Conservation (phyloP, 108 stramenopile genomes). For the Skeletonema grethae region DNA sequence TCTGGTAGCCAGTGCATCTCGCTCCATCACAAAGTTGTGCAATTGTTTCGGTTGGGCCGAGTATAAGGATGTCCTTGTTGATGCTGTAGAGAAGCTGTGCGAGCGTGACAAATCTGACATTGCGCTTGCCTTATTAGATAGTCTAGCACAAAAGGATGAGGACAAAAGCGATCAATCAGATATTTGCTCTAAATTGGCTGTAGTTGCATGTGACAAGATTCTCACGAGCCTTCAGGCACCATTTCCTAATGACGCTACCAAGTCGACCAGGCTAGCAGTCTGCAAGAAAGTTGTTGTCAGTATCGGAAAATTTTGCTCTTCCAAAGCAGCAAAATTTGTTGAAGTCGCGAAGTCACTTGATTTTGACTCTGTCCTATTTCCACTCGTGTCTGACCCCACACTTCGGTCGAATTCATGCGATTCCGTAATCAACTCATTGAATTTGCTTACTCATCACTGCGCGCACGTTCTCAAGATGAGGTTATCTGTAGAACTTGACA, state of each 20-base stretch:
- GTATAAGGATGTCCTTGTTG: conserved; percentile 8
- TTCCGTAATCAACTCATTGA: neutral
- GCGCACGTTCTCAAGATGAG: neutral
- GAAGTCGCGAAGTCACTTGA: conserved; percentile 9
- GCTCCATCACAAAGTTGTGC: conserved; percentile 7
- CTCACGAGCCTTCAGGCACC: neutral
- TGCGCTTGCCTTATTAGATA: neutral
- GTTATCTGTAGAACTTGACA: neutral
- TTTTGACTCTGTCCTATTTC: conserved; percentile 17
- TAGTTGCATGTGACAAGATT: conserved; percentile 6
- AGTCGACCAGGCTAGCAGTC: neutral
- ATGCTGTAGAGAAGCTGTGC: conserved; percentile 9
- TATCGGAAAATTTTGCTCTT: conserved; percentile 9
- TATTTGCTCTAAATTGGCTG: conserved; percentile 14
- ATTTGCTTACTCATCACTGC: neutral
- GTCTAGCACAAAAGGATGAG: neutral
- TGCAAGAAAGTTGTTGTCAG: neutral
- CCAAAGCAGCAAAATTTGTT: conserved; percentile 9
- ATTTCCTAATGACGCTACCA: neutral
- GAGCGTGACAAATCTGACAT: neutral
- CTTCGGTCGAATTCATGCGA: conserved; percentile 1
- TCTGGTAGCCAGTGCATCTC: neutral
- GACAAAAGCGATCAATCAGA: conserved; percentile 7
- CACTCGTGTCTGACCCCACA: conserved; percentile 12
- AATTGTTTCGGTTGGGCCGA: neutral